Evolutionary conservation across 306 rosid genomes (phyloP).

Genomic region (Crotalaria pallida): DNA sequence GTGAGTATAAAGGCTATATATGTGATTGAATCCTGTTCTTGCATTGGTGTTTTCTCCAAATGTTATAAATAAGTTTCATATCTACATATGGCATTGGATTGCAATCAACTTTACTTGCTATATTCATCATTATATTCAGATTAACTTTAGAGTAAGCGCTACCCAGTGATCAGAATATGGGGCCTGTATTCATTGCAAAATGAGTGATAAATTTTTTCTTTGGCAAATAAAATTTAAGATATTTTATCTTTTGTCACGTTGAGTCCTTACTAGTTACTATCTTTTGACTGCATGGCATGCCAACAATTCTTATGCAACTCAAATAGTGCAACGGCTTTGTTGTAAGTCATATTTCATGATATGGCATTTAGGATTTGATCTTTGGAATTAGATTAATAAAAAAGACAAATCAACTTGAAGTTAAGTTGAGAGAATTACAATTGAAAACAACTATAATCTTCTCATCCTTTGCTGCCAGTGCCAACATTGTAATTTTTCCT

Average conservation of each 20-base stretch:
- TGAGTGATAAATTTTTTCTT: not conserved
- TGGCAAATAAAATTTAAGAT: not conserved
- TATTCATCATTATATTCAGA: not conserved
- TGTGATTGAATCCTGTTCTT: not conserved
- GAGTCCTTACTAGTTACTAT: not conserved
- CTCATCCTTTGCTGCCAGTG: not conserved
- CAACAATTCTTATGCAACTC: not conserved
- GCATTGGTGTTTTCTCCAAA: not conserved
- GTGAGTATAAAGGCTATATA: slow-evolving; percentile 46
- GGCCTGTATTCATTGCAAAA: not conserved
- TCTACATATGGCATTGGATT: not conserved
- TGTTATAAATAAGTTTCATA: slow-evolving; percentile 1
- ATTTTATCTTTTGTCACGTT: not conserved
- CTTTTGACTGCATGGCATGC: not conserved
- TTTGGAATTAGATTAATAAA: slow-evolving; percentile 4
- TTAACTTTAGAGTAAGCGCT: not conserved
- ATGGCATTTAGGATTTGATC: slow-evolving; percentile 8
- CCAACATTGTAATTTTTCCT: slow-evolving; percentile 4
- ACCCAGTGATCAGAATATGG: not conserved
- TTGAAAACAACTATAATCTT: not conserved
- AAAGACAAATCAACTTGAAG: slow-evolving; percentile 13
- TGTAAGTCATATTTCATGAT: slow-evolving; percentile 11
- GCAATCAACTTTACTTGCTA: slow-evolving; percentile 9
- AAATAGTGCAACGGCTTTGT: not conserved
- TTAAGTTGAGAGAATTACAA: not conserved